phyloP scores from a whole-genome alignment of 2,329 filamentous ascomycete species.

The Aspergillus piperis region DNA sequence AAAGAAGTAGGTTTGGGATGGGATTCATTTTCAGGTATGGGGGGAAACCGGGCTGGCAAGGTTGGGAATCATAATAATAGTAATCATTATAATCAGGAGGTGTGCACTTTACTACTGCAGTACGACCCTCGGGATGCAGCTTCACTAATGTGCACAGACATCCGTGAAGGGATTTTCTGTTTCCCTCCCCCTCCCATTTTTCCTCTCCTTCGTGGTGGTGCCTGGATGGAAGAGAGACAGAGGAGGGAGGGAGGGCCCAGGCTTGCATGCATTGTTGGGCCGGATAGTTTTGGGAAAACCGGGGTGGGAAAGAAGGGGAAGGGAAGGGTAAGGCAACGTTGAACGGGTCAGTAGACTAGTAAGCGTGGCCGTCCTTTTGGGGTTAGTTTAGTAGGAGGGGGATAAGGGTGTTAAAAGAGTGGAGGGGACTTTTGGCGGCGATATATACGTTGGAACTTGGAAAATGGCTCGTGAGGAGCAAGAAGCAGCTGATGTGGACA shows the following conservation, averaged over 20 bases:
- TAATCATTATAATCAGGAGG: not conserved
- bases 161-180: not conserved
- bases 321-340: not conserved
- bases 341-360: not conserved
- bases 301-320: not conserved
- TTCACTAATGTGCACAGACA: constrained; percentile 4
- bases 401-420: not conserved
- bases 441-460: too few relatives aligned
- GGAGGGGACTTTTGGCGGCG: not conserved
- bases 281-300: not conserved
- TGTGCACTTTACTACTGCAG: not conserved
- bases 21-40: not conserved
- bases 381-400: too few relatives aligned
- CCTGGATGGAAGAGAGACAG: not conserved
- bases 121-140: constrained; percentile 1
- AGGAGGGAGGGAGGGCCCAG: too few relatives aligned
- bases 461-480: not conserved
- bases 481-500: not conserved
- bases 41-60: not conserved
- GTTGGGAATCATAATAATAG: not conserved
- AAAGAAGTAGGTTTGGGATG: not conserved
- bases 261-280: not conserved
- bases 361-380: not conserved
- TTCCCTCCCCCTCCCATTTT: not conserved
- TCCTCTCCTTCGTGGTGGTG: not conserved